These are phyloP conservation scores for Paramecium octaurelia DNA, from an alignment of 73 alveolate genomes.

Conservation along the genomic window DNA sequence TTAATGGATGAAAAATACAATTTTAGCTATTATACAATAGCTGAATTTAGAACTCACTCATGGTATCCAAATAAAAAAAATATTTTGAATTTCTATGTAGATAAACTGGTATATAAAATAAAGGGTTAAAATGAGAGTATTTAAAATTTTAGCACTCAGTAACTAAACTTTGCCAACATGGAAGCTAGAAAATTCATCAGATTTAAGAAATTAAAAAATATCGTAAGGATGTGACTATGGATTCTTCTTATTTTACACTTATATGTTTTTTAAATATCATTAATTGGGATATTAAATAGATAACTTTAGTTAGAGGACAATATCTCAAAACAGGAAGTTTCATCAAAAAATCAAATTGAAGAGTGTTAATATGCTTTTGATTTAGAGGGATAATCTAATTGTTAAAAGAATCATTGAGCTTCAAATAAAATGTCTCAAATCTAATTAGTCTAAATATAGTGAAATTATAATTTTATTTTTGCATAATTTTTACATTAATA, in stretches of 20 bases:
- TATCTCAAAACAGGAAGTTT: neutral
- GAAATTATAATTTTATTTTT: neutral
- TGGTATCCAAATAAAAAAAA: too few species aligned
- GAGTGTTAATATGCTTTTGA: neutral
- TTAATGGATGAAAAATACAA: too few species aligned
- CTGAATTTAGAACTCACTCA: too few species aligned
- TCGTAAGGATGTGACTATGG: neutral
- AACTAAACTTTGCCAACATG: neutral
- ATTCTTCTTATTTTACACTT: neutral
- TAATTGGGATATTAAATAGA: neutral
- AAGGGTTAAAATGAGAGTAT: neutral
- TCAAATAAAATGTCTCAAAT: neutral
- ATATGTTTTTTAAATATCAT: neutral
- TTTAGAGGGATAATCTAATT: neutral
- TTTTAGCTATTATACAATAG: too few species aligned
- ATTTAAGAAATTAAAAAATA: neutral
- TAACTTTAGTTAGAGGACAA: neutral
- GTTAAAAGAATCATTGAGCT: neutral
- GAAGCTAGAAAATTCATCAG: too few species aligned
- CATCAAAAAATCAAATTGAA: neutral
- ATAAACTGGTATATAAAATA: neutral
- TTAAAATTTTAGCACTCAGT: neutral
- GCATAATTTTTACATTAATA: neutral
- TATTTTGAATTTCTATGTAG: neutral
- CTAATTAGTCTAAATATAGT: neutral